Evolutionary conservation across 257 asterid genomes (phyloP).

Genomic region (Jacaranda copaia): DNA sequence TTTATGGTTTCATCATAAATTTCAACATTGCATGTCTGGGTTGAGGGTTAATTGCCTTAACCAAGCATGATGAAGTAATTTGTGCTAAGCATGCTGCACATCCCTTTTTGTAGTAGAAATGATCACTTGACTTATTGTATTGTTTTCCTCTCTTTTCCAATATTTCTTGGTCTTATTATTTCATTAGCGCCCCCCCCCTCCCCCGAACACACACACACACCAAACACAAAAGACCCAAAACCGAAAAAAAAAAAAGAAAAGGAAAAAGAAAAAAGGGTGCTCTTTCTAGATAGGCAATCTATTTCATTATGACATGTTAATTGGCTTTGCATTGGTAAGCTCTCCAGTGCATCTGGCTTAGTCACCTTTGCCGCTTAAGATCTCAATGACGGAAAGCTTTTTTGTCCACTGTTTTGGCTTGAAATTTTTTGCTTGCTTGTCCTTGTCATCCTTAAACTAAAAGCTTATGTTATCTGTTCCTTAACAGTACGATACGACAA

Average conservation of each 20-base stretch:
- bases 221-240: too few species aligned
- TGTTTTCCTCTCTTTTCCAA: not conserved
- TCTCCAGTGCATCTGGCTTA: not conserved
- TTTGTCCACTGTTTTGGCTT: slow-evolving; percentile 24
- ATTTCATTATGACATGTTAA: slow-evolving; percentile 15
- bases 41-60: not conserved
- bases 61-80: slow-evolving; percentile 22
- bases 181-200: too few species aligned
- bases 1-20: slow-evolving; percentile 2
- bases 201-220: too few species aligned
- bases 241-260: too few species aligned
- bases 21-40: slow-evolving; percentile 25
- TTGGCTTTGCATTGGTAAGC: slow-evolving; percentile 10
- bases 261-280: too few species aligned
- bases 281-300: not conserved
- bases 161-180: not conserved
- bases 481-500: slow-evolving; percentile 73
- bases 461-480: slow-evolving; percentile 40
- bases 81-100: not conserved
- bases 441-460: not conserved
- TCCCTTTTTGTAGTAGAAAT: not conserved
- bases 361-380: not conserved
- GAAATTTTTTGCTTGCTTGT: slow-evolving; percentile 24
- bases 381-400: slow-evolving; percentile 10
- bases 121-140: not conserved